These are phyloP conservation scores for Venturia effusa DNA, from an alignment of 2,329 filamentous ascomycete genomes.

Conservation along the genomic window DNA sequence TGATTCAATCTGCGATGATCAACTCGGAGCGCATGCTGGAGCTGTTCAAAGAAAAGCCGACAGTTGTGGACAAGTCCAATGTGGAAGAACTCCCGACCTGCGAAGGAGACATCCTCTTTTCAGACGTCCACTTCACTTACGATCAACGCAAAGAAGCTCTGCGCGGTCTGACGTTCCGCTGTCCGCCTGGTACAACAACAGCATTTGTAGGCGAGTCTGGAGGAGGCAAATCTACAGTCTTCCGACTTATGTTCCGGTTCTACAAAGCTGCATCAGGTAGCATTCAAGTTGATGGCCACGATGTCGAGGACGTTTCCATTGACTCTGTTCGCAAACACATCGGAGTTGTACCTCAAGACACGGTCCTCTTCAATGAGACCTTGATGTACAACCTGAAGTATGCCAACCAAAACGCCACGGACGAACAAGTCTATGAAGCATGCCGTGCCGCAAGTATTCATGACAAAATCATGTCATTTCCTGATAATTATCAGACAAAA, in stretches of 20 bases:
- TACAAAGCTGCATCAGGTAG: slow-evolving; percentile 75
- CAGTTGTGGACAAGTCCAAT: slow-evolving; percentile 66
- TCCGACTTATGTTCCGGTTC: slow-evolving; percentile 91
- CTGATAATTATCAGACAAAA: slow-evolving; percentile 78
- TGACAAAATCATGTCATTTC: slow-evolving; percentile 81
- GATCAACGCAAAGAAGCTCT: slow-evolving; percentile 77
- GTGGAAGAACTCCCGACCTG: slow-evolving; percentile 56
- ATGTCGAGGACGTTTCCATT: slow-evolving; percentile 80
- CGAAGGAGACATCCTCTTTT: slow-evolving; percentile 73
- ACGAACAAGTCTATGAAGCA: slow-evolving; percentile 71
- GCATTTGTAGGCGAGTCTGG: slow-evolving; percentile 95
- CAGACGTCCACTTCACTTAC: slow-evolving; percentile 84
- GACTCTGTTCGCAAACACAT: slow-evolving; percentile 87
- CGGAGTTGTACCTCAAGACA: slow-evolving; percentile 94
- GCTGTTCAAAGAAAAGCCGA: slow-evolving; percentile 91
- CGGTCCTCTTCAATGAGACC: slow-evolving; percentile 86
- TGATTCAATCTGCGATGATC: slow-evolving; percentile 94
- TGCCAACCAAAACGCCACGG: slow-evolving; percentile 67
- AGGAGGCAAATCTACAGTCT: slow-evolving; percentile 92
- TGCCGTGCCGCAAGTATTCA: slow-evolving; percentile 85
- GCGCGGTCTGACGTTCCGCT: slow-evolving; percentile 74
- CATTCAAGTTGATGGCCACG: slow-evolving; percentile 73
- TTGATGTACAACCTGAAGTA: slow-evolving; percentile 93
- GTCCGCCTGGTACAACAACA: slow-evolving; percentile 81
- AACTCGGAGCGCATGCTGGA: slow-evolving; percentile 92